These are phyloP conservation scores for Aspergillus nanangensis DNA, from an alignment of 495 filamentous ascomycete species.

Conservation along the genomic window DNA sequence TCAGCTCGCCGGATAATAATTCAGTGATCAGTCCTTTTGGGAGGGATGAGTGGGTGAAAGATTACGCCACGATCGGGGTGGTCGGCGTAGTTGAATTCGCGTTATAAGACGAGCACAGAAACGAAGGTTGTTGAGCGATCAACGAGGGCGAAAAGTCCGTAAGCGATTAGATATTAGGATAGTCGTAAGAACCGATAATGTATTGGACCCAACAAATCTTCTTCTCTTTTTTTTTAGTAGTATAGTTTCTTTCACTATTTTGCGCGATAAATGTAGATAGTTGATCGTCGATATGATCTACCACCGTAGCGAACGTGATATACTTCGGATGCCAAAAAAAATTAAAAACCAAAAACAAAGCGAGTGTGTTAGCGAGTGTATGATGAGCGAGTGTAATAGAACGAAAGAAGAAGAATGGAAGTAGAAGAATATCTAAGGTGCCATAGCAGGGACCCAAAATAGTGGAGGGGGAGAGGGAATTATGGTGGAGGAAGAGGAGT, in stretches of 20 bases:
- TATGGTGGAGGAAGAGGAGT: slow-evolving; percentile 16
- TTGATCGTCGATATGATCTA: slow-evolving; percentile 10
- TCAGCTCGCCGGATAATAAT: slow-evolving; percentile 2
- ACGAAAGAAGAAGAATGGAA: slow-evolving; percentile 13
- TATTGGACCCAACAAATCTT: slow-evolving; percentile 4
- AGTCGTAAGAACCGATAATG: no score
- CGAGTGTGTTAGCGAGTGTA: slow-evolving; percentile 45
- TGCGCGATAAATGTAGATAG: no score
- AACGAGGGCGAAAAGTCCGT: slow-evolving; percentile 16
- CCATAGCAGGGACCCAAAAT: slow-evolving; percentile 27
- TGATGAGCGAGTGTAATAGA: slow-evolving; percentile 37
- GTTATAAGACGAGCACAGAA: slow-evolving; percentile 4
- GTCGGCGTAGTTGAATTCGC: slow-evolving; percentile 8
- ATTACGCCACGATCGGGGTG: no score
- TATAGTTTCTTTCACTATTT: slow-evolving; percentile 13
- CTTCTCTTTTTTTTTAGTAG: slow-evolving; percentile 5
- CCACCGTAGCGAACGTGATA: slow-evolving; percentile 43
- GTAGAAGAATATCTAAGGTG: slow-evolving; percentile 22
- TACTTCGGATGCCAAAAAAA: slow-evolving; percentile 30
- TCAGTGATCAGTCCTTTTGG: not conserved
- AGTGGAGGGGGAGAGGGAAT: slow-evolving; percentile 9
- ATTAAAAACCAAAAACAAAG: no score
- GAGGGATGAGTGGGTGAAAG: no score
- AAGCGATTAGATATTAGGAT: slow-evolving; percentile 17
- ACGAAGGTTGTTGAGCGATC: slow-evolving; percentile 18